These are phyloP conservation scores for Hymenoscyphus fraxineus DNA, from an alignment of 2,329 filamentous ascomycete species.

Conservation along the genomic window DNA sequence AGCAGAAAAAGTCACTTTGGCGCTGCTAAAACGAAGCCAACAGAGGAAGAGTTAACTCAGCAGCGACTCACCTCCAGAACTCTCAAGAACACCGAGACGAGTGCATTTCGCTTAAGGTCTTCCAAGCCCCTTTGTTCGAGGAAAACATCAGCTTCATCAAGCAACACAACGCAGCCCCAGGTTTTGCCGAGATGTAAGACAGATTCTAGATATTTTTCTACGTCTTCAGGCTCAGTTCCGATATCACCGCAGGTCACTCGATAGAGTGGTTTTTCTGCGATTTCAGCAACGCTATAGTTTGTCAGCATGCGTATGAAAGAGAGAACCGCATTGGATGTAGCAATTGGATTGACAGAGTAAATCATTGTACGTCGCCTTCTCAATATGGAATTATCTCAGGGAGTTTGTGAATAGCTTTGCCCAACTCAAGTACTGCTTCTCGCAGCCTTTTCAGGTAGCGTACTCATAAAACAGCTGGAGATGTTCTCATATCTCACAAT, in stretches of 20 bases:
- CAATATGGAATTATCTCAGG: no score
- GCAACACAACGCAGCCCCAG: constrained; percentile 24
- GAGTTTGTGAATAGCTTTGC: no score
- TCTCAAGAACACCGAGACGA: constrained; percentile 15
- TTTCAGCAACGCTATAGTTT: constrained; percentile 51
- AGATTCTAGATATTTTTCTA: constrained; percentile 46
- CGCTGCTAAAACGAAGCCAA: no score
- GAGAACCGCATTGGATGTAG: not conserved
- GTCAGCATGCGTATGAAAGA: not conserved
- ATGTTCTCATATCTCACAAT: no score
- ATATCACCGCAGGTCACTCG: constrained; percentile 63
- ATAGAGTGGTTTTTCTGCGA: constrained; percentile 47
- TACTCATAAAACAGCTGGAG: no score
- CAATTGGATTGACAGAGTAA: not conserved
- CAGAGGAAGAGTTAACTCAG: no score
- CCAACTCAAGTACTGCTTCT: no score
- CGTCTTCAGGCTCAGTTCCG: constrained; percentile 57
- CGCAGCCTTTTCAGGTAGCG: no score
- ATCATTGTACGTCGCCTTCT: no score
- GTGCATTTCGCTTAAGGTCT: constrained; percentile 16
- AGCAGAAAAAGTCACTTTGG: not conserved
- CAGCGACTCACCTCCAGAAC: not conserved
- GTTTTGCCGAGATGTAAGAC: constrained; percentile 20
- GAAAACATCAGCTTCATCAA: constrained; percentile 29
- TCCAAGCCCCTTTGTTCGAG: constrained; percentile 14